Percentiles rank a stretch among this genome's conserved stretches.
phyloP scores from a whole-genome alignment of 2,329 filamentous ascomycete genomes.

The Didymella lethalis region DNA sequence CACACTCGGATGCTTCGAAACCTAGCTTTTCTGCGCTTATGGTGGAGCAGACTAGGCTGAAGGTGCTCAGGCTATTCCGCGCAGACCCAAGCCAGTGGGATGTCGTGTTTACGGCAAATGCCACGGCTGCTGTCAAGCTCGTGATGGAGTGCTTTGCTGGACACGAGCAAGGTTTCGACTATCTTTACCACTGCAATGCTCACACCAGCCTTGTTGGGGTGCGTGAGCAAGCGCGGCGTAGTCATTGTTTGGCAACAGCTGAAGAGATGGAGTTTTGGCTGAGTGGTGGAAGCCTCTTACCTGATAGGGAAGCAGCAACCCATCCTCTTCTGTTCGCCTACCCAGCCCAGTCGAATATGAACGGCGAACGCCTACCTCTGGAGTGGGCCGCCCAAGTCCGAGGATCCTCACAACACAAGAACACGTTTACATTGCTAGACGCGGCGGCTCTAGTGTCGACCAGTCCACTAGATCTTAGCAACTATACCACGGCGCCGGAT shows the following conservation, averaged over 20 bases:
- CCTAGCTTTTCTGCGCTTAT: slow-evolving; percentile 65
- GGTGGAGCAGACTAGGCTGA: slow-evolving; percentile 57
- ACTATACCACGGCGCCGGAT: slow-evolving; percentile 72
- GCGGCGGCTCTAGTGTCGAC: slow-evolving; percentile 72
- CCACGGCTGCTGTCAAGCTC: slow-evolving; percentile 87
- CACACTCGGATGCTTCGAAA: slow-evolving; percentile 69
- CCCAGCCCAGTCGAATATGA: slow-evolving; percentile 91
- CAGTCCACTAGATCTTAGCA: slow-evolving; percentile 63
- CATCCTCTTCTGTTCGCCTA: slow-evolving; percentile 70
- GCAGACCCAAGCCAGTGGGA: slow-evolving; percentile 84
- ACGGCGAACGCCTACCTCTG: slow-evolving; percentile 76
- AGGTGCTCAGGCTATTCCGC: slow-evolving; percentile 74
- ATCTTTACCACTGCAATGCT: slow-evolving; percentile 80
- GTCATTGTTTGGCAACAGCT: slow-evolving; percentile 71
- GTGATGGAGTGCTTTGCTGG: slow-evolving; percentile 78
- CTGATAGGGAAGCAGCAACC: slow-evolving; percentile 21
- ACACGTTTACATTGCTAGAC: slow-evolving; percentile 73
- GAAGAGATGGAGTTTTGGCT: slow-evolving; percentile 73
- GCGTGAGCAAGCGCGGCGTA: slow-evolving; percentile 69
- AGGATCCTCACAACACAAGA: slow-evolving; percentile 51
- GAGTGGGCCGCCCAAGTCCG: slow-evolving; percentile 58
- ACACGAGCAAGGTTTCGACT: slow-evolving; percentile 71
- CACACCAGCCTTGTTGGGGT: slow-evolving; percentile 89
- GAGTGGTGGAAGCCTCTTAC: background rate
- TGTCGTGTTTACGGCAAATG: slow-evolving; percentile 90